Conservation (phyloP, 2,329 filamentous ascomycete species). For the Fusarium stilboides region DNA sequence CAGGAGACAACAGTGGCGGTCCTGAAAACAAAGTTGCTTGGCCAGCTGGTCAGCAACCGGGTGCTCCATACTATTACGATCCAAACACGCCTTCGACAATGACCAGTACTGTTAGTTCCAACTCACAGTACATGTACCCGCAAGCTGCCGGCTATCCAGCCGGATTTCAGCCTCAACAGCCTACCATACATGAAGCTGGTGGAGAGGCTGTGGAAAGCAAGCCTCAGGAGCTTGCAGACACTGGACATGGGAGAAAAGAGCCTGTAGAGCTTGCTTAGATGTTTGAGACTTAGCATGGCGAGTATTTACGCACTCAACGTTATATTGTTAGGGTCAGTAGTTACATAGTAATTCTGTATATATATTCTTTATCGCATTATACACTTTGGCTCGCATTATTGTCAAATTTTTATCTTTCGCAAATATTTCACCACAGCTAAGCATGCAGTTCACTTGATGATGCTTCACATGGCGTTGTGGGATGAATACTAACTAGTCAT, state of each 20-base stretch:
- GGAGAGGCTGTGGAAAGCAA: conserved; percentile 22
- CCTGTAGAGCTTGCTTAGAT: conserved; percentile 24
- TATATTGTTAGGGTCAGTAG: background rate
- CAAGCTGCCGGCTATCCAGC: background rate
- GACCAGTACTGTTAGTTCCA: background rate
- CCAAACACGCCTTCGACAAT: background rate
- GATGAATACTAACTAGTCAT: background rate
- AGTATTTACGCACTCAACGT: background rate
- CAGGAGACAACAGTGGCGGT: background rate
- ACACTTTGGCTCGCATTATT: background rate
- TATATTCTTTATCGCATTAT: background rate
- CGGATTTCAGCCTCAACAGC: conserved; percentile 3
- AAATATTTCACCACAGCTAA: background rate
- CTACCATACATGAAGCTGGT: conserved; percentile 22
- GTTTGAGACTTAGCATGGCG: background rate
- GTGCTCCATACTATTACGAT: conserved; percentile 9
- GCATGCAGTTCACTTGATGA: background rate
- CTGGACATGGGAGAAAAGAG: conserved; percentile 6
- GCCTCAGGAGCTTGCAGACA: conserved; percentile 23
- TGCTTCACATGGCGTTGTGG: background rate
- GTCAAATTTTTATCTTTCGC: background rate
- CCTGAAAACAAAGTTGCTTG: conserved; percentile 4
- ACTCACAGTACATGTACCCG: background rate
- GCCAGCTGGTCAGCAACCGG: conserved; percentile 12
- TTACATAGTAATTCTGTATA: background rate